These are phyloP conservation scores for Pseudogymnoascus sp. DNA, from an alignment of 2,329 filamentous ascomycete species.

Conservation along the genomic window DNA sequence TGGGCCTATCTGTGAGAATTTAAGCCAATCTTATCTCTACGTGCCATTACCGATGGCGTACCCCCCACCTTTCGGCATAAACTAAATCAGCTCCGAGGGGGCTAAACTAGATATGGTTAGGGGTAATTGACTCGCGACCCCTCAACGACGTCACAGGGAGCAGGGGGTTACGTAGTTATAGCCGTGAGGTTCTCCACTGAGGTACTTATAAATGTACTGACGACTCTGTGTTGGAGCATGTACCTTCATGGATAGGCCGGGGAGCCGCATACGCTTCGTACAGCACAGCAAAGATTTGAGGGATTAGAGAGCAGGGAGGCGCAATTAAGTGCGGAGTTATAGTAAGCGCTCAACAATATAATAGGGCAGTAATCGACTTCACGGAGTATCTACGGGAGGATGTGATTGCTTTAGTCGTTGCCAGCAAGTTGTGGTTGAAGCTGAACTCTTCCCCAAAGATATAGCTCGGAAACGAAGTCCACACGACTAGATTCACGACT, in stretches of 20 bases:
- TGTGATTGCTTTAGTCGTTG: not conserved
- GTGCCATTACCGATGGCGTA: not conserved
- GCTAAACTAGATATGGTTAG: not conserved
- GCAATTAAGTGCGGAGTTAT: not conserved
- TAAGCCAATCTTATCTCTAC: constrained; percentile 2
- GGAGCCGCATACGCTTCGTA: constrained; percentile 4
- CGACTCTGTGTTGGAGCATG: not conserved
- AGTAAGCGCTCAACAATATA: not conserved
- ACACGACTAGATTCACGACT: not conserved
- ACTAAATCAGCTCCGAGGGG: not conserved
- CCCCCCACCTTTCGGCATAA: not conserved
- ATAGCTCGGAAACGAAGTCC: too few relatives aligned
- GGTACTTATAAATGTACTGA: not conserved
- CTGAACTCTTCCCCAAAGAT: not conserved
- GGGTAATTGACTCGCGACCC: not conserved
- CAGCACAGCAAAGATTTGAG: not conserved
- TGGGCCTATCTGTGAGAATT: not conserved
- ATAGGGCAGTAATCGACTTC: not conserved
- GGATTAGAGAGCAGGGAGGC: not conserved
- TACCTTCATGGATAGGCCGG: constrained; percentile 3
- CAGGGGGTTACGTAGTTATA: not conserved
- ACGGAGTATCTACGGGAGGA: not conserved
- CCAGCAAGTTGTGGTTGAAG: not conserved
- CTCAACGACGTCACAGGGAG: constrained; percentile 6
- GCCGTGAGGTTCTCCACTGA: not conserved